Evolutionary conservation across 2,329 filamentous ascomycete species (phyloP), one percentile per base, ranked within the genome.

Genomic region (Epichloe gansuensis): DNA sequence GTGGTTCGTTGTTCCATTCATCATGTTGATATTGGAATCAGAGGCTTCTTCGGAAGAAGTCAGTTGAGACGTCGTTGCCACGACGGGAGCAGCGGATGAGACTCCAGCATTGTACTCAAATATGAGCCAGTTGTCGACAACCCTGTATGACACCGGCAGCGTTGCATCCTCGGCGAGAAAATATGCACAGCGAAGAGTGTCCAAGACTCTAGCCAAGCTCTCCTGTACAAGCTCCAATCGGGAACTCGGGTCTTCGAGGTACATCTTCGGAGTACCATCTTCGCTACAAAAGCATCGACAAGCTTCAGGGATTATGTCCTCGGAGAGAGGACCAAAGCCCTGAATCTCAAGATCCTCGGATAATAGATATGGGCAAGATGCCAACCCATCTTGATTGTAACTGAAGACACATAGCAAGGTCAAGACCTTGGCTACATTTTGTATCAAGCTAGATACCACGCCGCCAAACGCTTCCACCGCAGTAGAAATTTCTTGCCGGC

Each of bases 281-380:
- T 67, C 63, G 25, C 57, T 56, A 49, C 64, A 67, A 52, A 67
- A 69, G 15, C 71, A 64, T 52, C 69, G 66, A 52, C 72, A 75
- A 28, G 65, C 65, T 42, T 65, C 58, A 1, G 71, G 69, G 4
- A 76, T 61, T 9, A 60, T 55, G 1, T 67, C 61, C 21, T 67
- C 64, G 44, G 67, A 67, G 17, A 78, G 63, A 3, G 74, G 69
- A 15, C 67, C 65, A 34, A 77, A 61, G 4, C 75, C 75, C 12
- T 72, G 62, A 15, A 70, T 65, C 54, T 74, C 67, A 53, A 74
- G 57, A 53, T 81, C 78, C 59, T 81, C 78, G 0, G 67, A 58
- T 1, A 81, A 69, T 21, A 80, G 65, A 60, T 80, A 81, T 13
- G 69, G 69, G 44, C 69, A 73, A 8, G 68, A 59, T 8, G 64